Evolutionary conservation across 2,329 filamentous ascomycete species (phyloP).

Genomic region (Clarireedia homoeocarpa): DNA sequence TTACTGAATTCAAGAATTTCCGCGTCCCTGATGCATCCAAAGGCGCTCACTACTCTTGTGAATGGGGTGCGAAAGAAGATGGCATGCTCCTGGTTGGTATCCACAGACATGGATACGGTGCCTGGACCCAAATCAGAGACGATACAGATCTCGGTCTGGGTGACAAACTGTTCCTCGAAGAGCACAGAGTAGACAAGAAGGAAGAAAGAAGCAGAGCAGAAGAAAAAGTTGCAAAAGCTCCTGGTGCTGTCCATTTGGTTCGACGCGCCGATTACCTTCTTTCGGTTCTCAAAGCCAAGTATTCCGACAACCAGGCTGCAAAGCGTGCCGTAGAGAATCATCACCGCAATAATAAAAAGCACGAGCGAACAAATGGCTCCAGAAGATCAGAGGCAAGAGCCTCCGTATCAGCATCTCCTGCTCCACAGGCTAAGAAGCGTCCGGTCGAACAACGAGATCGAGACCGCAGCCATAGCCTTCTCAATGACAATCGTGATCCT

Average conservation of each 20-base stretch:
- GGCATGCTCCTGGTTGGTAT: conserved; percentile 96
- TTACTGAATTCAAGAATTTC: conserved; percentile 68
- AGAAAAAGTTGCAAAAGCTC: conserved; percentile 69
- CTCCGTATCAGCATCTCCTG: conserved; percentile 65
- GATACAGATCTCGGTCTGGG: conserved; percentile 76
- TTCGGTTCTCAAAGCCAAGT: conserved; percentile 83
- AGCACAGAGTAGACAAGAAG: conserved; percentile 97
- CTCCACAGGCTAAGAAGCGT: conserved; percentile 43
- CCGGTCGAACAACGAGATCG: conserved; percentile 34
- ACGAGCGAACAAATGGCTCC: conserved; percentile 44
- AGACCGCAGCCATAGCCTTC: conserved; percentile 35
- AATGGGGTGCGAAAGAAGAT: conserved; percentile 90
- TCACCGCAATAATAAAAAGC: conserved; percentile 88
- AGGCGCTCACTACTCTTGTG: conserved; percentile 79
- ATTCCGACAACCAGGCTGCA: conserved; percentile 66
- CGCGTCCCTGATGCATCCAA: conserved; percentile 88
- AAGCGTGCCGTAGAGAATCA: conserved; percentile 84
- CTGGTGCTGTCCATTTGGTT: conserved; percentile 94
- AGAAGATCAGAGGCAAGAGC: conserved; percentile 50
- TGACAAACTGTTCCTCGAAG: conserved; percentile 93
- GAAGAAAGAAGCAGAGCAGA: conserved; percentile 77
- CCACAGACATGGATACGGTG: conserved; percentile 86
- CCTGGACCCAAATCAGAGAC: conserved; percentile 90
- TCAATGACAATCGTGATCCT: conserved; percentile 31
- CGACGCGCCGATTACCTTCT: conserved; percentile 91